Conservation (phyloP, 2,329 filamentous ascomycete genomes). For the Zasmidium citrigriseum region DNA sequence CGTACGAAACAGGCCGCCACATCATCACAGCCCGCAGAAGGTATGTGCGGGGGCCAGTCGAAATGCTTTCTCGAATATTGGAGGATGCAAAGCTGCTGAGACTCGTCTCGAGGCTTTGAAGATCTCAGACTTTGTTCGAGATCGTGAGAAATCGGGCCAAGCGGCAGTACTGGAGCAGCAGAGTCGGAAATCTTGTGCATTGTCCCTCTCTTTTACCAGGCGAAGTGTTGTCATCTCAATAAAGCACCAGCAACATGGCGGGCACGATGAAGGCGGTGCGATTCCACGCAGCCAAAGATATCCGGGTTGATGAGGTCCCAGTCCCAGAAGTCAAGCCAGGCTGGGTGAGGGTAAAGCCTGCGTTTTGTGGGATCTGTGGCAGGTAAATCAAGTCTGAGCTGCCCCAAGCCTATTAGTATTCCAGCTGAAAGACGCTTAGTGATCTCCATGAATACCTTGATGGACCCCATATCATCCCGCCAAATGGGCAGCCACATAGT, state of each 20-base stretch:
- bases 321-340: slow-evolving; percentile 15
- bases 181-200: not conserved
- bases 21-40: not conserved
- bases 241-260: not conserved
- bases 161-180: not conserved
- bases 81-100: no score
- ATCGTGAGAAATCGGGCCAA: no score
- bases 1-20: not conserved
- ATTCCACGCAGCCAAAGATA: slow-evolving; percentile 25
- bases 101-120: not conserved
- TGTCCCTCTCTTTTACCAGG: not conserved
- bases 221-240: not conserved
- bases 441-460: slow-evolving; percentile 29
- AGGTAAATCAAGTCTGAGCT: not conserved
- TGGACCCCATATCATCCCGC: slow-evolving; percentile 21
- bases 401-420: not conserved
- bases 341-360: slow-evolving; percentile 20
- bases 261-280: slow-evolving; percentile 22
- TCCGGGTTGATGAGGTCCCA: slow-evolving; percentile 23
- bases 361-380: slow-evolving; percentile 24
- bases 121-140: no score
- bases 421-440: not conserved
- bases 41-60: not conserved
- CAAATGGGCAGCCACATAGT: slow-evolving; percentile 10
- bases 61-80: not conserved